Evolutionary conservation across 1,284 basidiomycete species (phyloP).

Genomic region (Hemileia vastatrix): DNA sequence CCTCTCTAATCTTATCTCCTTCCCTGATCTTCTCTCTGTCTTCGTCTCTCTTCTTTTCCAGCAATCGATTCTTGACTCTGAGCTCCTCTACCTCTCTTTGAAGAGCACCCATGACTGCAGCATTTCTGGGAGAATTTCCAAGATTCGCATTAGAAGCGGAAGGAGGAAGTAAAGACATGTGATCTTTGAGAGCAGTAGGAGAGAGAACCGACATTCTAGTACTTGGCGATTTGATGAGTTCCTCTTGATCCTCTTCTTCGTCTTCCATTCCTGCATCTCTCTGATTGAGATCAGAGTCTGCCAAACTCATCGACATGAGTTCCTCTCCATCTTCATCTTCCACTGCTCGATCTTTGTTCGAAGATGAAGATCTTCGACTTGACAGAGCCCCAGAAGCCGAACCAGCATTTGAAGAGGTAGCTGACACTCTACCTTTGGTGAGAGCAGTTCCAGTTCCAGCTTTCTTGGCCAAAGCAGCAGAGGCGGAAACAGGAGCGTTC

Average conservation of each 20-base stretch:
- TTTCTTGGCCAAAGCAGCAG: not conserved
- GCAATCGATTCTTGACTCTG: conserved; percentile 67
- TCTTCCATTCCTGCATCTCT: conserved; percentile 7
- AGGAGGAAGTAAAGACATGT: not conserved
- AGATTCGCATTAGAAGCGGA: not conserved
- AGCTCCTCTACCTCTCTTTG: conserved; percentile 52
- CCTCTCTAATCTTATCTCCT: conserved; percentile 70
- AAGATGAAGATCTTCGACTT: not conserved
- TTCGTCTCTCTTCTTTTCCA: conserved; percentile 79
- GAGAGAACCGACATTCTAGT: not conserved
- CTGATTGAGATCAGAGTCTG: not conserved
- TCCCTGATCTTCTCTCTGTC: conserved; percentile 74
- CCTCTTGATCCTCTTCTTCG: not conserved
- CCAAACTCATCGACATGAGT: not conserved
- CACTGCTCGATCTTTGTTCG: not conserved
- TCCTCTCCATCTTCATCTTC: not conserved
- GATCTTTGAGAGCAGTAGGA: not conserved
- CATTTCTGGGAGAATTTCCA: not conserved
- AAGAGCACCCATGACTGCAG: conserved; percentile 14
- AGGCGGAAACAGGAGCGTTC: not conserved
- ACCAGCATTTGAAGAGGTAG: not conserved
- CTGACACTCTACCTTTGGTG: not conserved
- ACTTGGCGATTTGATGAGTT: not conserved
- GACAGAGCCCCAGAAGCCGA: not conserved
- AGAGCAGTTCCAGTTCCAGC: not conserved